Percentiles rank a stretch among this genome's conserved stretches.
These are phyloP conservation scores for Begonia fuchsioides DNA, from an alignment of 306 rosid species.

Conservation along the genomic window DNA sequence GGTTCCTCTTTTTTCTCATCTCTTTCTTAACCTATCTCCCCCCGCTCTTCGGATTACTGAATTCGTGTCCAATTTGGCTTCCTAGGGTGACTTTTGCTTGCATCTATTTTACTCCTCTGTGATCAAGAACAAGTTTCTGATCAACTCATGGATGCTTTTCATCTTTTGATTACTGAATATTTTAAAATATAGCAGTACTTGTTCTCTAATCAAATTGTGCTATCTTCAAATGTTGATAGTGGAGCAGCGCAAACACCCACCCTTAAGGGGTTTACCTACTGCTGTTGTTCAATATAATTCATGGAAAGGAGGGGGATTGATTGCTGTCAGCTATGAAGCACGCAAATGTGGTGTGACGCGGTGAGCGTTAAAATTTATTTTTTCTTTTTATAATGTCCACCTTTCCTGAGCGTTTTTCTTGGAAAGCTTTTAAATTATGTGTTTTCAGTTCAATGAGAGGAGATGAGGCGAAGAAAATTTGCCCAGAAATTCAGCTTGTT, in stretches of 20 bases:
- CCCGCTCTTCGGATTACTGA: not conserved
- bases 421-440: slow-evolving; percentile 1
- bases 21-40: not conserved
- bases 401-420: not conserved
- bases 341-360: slow-evolving; percentile 75
- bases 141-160: not conserved
- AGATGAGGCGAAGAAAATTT: slow-evolving; percentile 68
- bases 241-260: slow-evolving; percentile 78
- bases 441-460: slow-evolving; percentile 82
- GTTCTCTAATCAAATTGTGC: slow-evolving; percentile 1
- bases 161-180: not conserved
- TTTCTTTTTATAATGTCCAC: not conserved
- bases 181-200: not conserved
- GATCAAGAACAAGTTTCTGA: not conserved
- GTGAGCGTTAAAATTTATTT: slow-evolving; percentile 14
- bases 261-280: slow-evolving; percentile 64
- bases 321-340: slow-evolving; percentile 97
- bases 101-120: no score
- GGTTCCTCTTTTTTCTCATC: slow-evolving; percentile 21
- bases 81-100: not conserved
- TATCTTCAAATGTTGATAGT: slow-evolving; percentile 25
- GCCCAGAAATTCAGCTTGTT: slow-evolving; percentile 70
- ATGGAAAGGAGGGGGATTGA: slow-evolving; percentile 80
- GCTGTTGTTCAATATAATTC: slow-evolving; percentile 90
- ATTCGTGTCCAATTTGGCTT: not conserved